phyloP scores from a whole-genome alignment of 2,329 filamentous ascomycete species.

The Xylariaceae sp. region DNA sequence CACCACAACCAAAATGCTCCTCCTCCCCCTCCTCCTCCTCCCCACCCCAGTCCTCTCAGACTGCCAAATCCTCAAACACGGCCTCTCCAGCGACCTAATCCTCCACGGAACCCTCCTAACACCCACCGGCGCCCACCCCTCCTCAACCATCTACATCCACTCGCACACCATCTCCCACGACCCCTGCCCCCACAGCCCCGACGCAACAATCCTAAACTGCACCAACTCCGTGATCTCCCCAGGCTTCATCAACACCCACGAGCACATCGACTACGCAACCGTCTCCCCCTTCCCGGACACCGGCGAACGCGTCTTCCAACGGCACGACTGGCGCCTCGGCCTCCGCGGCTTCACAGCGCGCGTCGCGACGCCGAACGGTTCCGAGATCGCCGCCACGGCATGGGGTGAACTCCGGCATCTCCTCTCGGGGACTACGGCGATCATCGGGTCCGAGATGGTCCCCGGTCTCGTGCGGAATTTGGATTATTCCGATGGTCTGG shows the following conservation, averaged over 20 bases:
- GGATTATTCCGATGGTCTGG: constrained; percentile 26
- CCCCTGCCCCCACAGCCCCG: constrained; percentile 5
- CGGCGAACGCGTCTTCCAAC: constrained; percentile 23
- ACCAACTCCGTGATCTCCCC: constrained; percentile 27
- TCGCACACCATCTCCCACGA: constrained; percentile 25
- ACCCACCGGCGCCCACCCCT: constrained; percentile 19
- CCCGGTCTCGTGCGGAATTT: constrained; percentile 29
- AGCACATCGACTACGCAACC: constrained; percentile 29
- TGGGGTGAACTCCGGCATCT: constrained; percentile 31
- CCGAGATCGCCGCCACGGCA: constrained; percentile 18
- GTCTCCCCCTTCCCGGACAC: constrained; percentile 24
- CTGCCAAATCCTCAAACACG: constrained; percentile 17
- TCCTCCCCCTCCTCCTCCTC: no score
- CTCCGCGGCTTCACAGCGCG: constrained; percentile 22
- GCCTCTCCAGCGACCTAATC: constrained; percentile 16
- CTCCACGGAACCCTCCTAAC: constrained; percentile 42
- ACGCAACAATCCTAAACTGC: constrained; percentile 25
- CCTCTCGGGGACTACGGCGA: constrained; percentile 30
- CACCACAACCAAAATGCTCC: no score
- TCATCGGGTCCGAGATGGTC: constrained; percentile 28
- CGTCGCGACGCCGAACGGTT: constrained; percentile 22
- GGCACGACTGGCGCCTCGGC: constrained; percentile 32
- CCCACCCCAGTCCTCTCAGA: constrained; percentile 3
- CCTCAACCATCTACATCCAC: constrained; percentile 27
- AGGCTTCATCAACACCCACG: constrained; percentile 31